phyloP scores from a whole-genome alignment of 345 rosid genomes.

The Murraya koenigii region DNA sequence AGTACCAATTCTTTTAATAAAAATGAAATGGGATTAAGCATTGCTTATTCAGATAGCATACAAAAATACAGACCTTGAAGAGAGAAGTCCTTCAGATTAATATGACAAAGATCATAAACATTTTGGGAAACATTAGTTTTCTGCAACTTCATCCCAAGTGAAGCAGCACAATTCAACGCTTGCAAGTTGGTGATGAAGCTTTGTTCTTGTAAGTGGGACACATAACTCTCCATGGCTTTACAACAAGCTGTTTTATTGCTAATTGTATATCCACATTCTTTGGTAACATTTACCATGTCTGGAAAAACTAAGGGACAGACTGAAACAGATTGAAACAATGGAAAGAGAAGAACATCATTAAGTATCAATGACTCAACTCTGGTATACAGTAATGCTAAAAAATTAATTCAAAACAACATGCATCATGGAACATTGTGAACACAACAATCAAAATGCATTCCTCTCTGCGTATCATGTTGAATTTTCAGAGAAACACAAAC shows the following conservation, averaged over 20 bases:
- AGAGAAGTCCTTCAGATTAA: constrained; percentile 61
- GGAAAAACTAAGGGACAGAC: constrained; percentile 58
- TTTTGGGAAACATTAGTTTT: constrained; percentile 39
- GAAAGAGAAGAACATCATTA: background rate
- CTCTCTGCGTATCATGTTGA: background rate
- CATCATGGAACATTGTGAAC: background rate
- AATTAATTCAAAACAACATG: background rate
- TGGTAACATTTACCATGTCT: constrained; percentile 28
- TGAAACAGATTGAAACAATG: constrained; percentile 19
- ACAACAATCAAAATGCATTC: background rate
- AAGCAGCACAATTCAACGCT: constrained; percentile 57
- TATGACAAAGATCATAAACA: constrained; percentile 53
- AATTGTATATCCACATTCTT: constrained; percentile 31
- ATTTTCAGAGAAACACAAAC: background rate
- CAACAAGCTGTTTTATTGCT: constrained; percentile 44
- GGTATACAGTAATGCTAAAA: background rate
- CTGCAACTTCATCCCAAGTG: constrained; percentile 48
- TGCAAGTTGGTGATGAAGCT: constrained; percentile 60
- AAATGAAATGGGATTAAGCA: constrained; percentile 1
- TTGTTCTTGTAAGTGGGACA: constrained; percentile 56
- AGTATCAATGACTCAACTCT: background rate
- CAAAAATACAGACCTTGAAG: constrained; percentile 44
- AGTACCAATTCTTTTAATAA: constrained; percentile 16
- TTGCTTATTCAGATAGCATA: background rate
- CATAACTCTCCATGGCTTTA: constrained; percentile 43